Conservation (phyloP, 352 stramenopile genomes). For the Phytophthora boehmeriae region DNA sequence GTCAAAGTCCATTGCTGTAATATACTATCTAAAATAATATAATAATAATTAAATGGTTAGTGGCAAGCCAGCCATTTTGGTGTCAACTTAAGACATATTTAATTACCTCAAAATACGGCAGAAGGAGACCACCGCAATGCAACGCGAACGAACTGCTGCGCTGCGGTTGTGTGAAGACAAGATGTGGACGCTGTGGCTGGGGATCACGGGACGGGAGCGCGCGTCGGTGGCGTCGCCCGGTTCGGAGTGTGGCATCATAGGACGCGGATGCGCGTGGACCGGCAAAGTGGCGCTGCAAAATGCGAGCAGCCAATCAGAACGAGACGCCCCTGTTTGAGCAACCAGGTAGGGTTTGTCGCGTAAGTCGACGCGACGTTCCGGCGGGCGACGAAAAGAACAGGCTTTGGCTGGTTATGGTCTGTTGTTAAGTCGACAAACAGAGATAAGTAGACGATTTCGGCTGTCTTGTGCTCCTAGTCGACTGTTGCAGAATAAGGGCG, state of each 20-base stretch:
- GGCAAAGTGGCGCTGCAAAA: conserved; percentile 1
- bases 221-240: conserved; percentile 12
- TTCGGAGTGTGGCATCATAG: conserved; percentile 33
- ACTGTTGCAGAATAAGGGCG: neutral
- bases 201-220: conserved; percentile 3
- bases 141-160: conserved; percentile 2
- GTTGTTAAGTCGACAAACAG: neutral
- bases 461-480: neutral
- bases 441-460: neutral
- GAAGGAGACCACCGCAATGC: conserved; percentile 12
- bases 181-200: conserved; percentile 27
- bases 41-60: too few relatives aligned
- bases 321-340: neutral
- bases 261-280: conserved; percentile 8
- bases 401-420: too few relatives aligned
- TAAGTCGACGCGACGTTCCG: conserved; percentile 1
- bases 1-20: conserved; percentile 57
- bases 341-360: neutral
- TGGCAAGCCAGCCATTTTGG: too few relatives aligned
- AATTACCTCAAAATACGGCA: neutral
- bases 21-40: neutral
- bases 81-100: neutral
- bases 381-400: neutral
- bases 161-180: conserved; percentile 10
- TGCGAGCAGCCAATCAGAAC: conserved; percentile 23